Evolutionary conservation across 2,329 filamentous ascomycete genomes (phyloP), one percentile per base, ranked within the genome.

Genomic region (Aureobasidium vineae): DNA sequence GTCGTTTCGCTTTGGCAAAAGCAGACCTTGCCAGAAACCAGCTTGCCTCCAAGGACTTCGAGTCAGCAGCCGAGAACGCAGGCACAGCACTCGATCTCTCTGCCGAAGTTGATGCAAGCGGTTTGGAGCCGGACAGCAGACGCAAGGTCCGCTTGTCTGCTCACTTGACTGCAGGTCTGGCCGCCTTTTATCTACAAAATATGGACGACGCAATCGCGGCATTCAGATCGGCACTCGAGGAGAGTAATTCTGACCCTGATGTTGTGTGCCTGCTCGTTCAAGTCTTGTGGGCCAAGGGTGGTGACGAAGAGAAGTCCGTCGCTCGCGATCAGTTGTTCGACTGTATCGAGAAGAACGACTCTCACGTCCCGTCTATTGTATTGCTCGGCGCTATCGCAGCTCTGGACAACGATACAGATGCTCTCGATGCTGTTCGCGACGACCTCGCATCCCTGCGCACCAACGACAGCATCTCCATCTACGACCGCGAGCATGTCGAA

Each of bases 251-350:
- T 43, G 88, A 92, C 68, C 90, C 93, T 0, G 92, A 97, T 73
- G 89, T 94, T 1, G 88, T 92, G 0, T 97, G 93, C 73, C 82
- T 97, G 15, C 82, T 98, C 15, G 90, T 93, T 0, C 92, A 98
- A 77, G 90, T 98, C 0, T 83, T 98, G 0, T 99, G 95, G 94
- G 93, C 93, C 0, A 92, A 91, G 70, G 92, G 91, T 10, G 87
- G 88, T 0, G 86, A 89, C 7, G 83, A 88, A 0, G 90, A 93
- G 65, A 86, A 89, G 54, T 86, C 88, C 59, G 87, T 90, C 68
- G 93, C 94, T 19, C 85, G 92, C 3, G 87, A 90, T 63, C 86
- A 91, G 69, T 83, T 99, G 0, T 94, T 97, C 72, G 88, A 88
- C 16, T 88, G 90, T 41, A 88, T 97, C 15, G 91, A 93, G 71